Evolutionary conservation across 495 filamentous ascomycete genomes (phyloP), one percentile per base, ranked within the genome.

Genomic region (Aspergillus steynii): DNA sequence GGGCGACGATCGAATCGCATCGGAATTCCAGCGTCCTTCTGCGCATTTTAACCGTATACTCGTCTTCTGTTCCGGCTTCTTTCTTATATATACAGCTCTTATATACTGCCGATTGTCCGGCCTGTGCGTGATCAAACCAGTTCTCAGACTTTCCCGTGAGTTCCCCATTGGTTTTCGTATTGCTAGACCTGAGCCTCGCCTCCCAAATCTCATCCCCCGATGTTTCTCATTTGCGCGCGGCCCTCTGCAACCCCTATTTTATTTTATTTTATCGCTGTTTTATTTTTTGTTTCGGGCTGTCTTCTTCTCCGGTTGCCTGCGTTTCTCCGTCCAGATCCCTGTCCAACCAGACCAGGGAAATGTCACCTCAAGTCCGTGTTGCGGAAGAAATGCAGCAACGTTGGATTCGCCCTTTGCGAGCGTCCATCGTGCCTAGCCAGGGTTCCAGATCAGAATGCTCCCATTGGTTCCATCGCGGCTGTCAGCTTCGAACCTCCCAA

Each of bases 381-480:
- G 55, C 59, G 51, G 37, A 29, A 64, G 50, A 47, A 63, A 50
- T 31, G 61, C 55, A 55, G 50, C 56, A 50, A 34, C 53, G 54
- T 61, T 61, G 58, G 50, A 47, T 61, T 61, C 55, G 63, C 37
- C 34, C 56, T 42, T 52, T 52, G 29, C 50, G 54, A 29, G 49
- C 26, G 32, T 48, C 28, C 47, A 51, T 55, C 61, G 29, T 29
- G 51, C 51, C 45, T 37, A 42, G 37, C 51, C 52, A 47, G 59
- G 63, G 56, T 61, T 51, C 49, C 42, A 64, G 61, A 50, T 50
- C 56, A 62, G 63, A 66, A 65, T 65, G 55, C 46, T 66, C 66
- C 63, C 63, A 69, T 69, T 69, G 66, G 66, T 59, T 51, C 66
- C 50, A 55, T 53, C 50, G 8, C 42, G 29, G 48, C 60, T 51